phyloP scores from a whole-genome alignment of 768 basidiomycete genomes.

The Botryobasidium botryosum region DNA sequence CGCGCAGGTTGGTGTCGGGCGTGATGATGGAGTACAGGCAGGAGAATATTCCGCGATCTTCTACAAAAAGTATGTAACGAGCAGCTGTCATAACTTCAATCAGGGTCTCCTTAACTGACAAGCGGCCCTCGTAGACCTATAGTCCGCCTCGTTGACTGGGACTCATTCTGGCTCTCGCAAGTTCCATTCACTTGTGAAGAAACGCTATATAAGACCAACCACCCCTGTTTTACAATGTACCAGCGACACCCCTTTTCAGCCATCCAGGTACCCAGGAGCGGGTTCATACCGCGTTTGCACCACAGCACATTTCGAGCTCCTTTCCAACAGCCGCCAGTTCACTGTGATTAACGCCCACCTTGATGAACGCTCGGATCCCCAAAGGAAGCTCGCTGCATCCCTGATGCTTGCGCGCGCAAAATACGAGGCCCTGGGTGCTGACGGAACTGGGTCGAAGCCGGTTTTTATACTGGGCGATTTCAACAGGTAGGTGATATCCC shows the following conservation, averaged over 20 bases:
- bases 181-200: slow-evolving; percentile 11
- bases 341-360: slow-evolving; percentile 36
- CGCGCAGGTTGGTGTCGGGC: slow-evolving; percentile 42
- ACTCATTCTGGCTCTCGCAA: slow-evolving; percentile 42
- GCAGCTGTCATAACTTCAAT: not conserved
- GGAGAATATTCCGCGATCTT: slow-evolving; percentile 52
- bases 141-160: slow-evolving; percentile 14
- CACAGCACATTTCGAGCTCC: slow-evolving; percentile 23
- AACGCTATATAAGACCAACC: not conserved
- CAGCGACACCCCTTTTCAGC: slow-evolving; percentile 30
- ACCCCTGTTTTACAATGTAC: not conserved
- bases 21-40: slow-evolving; percentile 36
- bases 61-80: slow-evolving; percentile 28
- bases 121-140: not conserved
- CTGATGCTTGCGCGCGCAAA: slow-evolving; percentile 33
- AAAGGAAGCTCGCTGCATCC: slow-evolving; percentile 35
- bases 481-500: slow-evolving; percentile 27
- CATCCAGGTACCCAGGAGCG: slow-evolving; percentile 34
- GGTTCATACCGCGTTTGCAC: slow-evolving; percentile 35
- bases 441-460: no score
- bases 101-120: not conserved
- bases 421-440: slow-evolving; percentile 29
- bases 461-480: slow-evolving; percentile 39
- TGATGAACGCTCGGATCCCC: slow-evolving; percentile 35
- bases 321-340: slow-evolving; percentile 16